A percentile compares a stretch with the other conserved stretches of the same genome.
Conservation (phyloP, 2,329 filamentous ascomycete genomes). For the Fusarium camptoceras region DNA sequence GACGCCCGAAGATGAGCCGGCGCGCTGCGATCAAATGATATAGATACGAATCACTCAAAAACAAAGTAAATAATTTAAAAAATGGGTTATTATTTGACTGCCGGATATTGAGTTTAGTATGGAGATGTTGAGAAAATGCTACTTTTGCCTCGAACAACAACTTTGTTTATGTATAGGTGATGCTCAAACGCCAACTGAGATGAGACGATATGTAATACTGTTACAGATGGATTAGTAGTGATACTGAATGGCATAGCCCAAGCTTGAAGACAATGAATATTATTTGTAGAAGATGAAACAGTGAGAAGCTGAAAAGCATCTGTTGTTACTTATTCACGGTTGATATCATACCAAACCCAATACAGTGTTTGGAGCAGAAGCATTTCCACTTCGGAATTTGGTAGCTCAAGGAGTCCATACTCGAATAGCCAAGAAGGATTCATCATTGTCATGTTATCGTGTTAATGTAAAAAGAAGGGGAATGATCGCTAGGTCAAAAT, state of each 20-base stretch:
- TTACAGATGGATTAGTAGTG: not conserved
- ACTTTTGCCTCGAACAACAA: not conserved
- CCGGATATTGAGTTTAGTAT: not conserved
- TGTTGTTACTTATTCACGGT: not conserved
- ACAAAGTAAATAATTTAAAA: not conserved
- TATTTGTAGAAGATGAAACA: not conserved
- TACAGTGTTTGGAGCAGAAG: not conserved
- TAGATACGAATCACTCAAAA: not conserved
- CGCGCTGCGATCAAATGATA: not conserved
- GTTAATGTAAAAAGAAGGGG: slow-evolving; percentile 33
- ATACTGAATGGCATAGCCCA: not conserved
- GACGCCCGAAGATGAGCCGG: slow-evolving; percentile 40
- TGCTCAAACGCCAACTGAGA: not conserved
- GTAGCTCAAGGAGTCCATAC: not conserved
- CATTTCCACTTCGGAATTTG: not conserved
- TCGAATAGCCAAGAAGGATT: not conserved
- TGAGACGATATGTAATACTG: not conserved
- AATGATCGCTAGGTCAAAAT: slow-evolving; percentile 34
- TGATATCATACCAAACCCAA: not conserved
- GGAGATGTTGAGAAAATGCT: not conserved
- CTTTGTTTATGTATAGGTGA: not conserved
- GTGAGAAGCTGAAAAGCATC: not conserved
- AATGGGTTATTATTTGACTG: not conserved
- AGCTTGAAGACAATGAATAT: not conserved
- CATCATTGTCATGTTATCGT: slow-evolving; percentile 26